Evolutionary conservation across 2,329 filamentous ascomycete species (phyloP), one percentile per base, ranked within the genome.

Genomic region (Colletotrichum sp.): DNA sequence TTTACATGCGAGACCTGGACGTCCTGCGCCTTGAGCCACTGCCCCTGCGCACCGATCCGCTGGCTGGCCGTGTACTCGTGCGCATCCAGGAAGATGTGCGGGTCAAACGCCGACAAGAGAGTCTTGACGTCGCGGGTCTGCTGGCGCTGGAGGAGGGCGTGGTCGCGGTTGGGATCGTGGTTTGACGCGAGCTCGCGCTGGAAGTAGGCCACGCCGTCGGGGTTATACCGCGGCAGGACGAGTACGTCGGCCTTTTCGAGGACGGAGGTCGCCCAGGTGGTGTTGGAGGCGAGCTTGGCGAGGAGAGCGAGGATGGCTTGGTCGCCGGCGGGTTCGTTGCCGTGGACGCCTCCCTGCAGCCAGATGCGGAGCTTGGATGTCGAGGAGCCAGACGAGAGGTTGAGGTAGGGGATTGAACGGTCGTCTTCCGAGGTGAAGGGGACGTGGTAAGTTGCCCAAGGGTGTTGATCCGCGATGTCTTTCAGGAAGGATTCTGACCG

Each of bases 141-240:
- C 64, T 80, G 76, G 10, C 81, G 79, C 3, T 79, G 81, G 8
- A 83, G 78, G 30, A 81, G 82, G 16, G 78, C 77, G 30, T 83
- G 81, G 55, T 83, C 82, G 3, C 82, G 79, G 69, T 83, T 83
- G 2, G 82, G 82, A 32, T 83, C 82, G 25, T 79, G 81, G 66
- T 80, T 81, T 1, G 80, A 79, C 0, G 81, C 78, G 3, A 83
- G 75, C 0, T 62, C 72, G 8, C 82, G 80, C 75, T 83, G 82
- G 75, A 83, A 83, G 68, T 83, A 83, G 32, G 76, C 80, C 1
- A 81, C 80, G 6, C 82, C 82, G 30, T 83, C 82, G 0, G 81
- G 80, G 36, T 83, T 83, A 30, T 83, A 83, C 1, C 82, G 79
- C 1, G 81, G 82, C 18, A 83, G 28, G 9, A 83, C 52, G 7